Percentiles rank a stretch among this genome's conserved stretches.
These are phyloP conservation scores for Syzygium malaccense DNA, from an alignment of 441 rosid genomes.

Conservation along the genomic window DNA sequence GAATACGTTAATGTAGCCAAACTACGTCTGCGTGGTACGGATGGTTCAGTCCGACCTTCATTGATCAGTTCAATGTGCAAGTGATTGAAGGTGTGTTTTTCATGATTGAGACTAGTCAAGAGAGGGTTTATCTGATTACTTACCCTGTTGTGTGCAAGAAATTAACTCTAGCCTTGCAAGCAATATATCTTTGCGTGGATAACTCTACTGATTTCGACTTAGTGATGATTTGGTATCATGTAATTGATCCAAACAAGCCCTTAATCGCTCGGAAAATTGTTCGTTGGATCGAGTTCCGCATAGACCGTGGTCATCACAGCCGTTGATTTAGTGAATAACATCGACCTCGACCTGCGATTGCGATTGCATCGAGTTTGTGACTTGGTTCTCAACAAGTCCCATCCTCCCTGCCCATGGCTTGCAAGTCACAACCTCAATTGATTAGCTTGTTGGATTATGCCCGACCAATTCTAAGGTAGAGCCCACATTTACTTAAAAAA, in stretches of 20 bases:
- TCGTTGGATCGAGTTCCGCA: rapidly evolving
- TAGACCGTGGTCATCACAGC: background rate
- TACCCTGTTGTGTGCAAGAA: background rate
- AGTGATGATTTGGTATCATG: background rate
- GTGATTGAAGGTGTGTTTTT: background rate
- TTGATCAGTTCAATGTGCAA: background rate
- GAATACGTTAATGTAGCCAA: background rate
- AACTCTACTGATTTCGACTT: background rate
- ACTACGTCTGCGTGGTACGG: background rate
- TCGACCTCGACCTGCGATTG: background rate
- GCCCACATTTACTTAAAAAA: background rate
- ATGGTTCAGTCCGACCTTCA: background rate
- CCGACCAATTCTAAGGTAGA: background rate
- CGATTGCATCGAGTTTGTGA: background rate
- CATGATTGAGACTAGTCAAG: background rate
- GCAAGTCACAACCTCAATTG: background rate
- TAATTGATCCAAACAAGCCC: background rate
- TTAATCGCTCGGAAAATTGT: background rate
- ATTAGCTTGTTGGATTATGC: background rate
- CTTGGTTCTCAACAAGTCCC: background rate
- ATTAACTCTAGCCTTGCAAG: background rate
- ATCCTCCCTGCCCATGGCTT: background rate
- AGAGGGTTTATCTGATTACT: background rate
- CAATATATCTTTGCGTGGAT: background rate
- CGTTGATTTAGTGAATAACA: background rate